Base-by-base conservation (phyloP, 139 green algal species). In the Volvox africanus region DNA sequence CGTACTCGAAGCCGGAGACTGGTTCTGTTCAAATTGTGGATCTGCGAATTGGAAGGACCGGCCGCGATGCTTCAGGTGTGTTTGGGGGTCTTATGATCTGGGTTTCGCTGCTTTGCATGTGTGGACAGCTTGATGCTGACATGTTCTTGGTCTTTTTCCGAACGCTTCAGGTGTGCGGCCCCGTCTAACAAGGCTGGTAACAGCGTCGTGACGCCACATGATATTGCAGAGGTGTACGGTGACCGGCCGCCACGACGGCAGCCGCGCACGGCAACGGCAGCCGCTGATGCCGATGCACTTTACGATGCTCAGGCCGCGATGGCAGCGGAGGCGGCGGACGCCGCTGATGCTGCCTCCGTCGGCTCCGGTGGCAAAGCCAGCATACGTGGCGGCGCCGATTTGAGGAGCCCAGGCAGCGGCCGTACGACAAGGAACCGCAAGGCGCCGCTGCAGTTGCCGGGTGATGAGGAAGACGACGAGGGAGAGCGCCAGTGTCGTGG, bases 61-160 rank as follows among this genome's bases (percentile, higher is more conserved):
- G 69, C 22, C 94, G 28, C 61, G 91, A n/a, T 90, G 86, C 86
- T 77, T 77, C 86, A 76, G 55, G 86, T 84, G 44, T 13, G 86
- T 0, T 5, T 24, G 30, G 1, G 50, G 28, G 24, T 0, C 22
- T 28, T 18, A 71, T 14, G 24, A 30, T 71, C 37, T 35, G 20
- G 24, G 67, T 68, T 18, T 24, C 11, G n/a, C 24, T 26, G 17
- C 1, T 2, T 50, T 86, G 36, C 22, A 20, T 33, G 11, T 36
- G 24, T 37, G n/a, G n/a, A n/a, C n/a, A n/a, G n/a, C n/a, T n/a
- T n/a, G n/a, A n/a, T n/a, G n/a, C 37, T 30, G 13, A 1, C 44
- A 17, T 28, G 6, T 28, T 22, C 24, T 28, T 24, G 5, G 12
- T 2, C 2, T 22, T 33, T 50, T 20, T 24, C 20, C 28, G 9